Conservation (phyloP, 2,329 filamentous ascomycete genomes). For the Pestalotiopsis sp. region DNA sequence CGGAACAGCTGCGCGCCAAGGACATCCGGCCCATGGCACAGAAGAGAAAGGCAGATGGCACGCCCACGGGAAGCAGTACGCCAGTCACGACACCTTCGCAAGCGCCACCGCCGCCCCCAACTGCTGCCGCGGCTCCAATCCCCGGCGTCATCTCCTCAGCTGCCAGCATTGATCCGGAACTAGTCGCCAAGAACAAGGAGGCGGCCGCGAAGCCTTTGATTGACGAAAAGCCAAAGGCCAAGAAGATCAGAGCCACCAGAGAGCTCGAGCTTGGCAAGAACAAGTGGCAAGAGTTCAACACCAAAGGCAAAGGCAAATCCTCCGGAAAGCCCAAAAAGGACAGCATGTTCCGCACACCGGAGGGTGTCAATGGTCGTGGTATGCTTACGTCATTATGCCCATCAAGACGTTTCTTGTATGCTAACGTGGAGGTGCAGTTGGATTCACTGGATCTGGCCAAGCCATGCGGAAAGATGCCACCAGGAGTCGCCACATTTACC, state of each 20-base stretch:
- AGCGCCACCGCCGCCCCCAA: slow-evolving; percentile 23
- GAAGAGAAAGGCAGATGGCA: slow-evolving; percentile 85
- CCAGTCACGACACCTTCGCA: slow-evolving; percentile 33
- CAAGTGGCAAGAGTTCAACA: slow-evolving; percentile 92
- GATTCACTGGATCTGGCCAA: slow-evolving; percentile 93
- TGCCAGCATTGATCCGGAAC: slow-evolving; percentile 57
- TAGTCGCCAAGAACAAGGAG: slow-evolving; percentile 51
- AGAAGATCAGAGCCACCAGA: slow-evolving; percentile 88
- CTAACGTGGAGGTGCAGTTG: slow-evolving; percentile 61
- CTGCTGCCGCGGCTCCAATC: slow-evolving; percentile 33
- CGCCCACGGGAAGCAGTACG: slow-evolving; percentile 50
- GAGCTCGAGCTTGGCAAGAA: slow-evolving; percentile 87
- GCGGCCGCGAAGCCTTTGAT: slow-evolving; percentile 61
- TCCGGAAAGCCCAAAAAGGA: slow-evolving; percentile 69
- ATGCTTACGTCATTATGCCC: slow-evolving; percentile 20
- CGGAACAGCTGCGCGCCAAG: slow-evolving; percentile 77
- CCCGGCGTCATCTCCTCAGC: slow-evolving; percentile 54
- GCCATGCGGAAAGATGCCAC: slow-evolving; percentile 91
- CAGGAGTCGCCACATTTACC: slow-evolving; percentile 81
- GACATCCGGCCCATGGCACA: slow-evolving; percentile 80
- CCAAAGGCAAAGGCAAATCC: slow-evolving; percentile 70
- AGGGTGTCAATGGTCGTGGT: slow-evolving; percentile 86
- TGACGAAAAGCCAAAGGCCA: slow-evolving; percentile 77
- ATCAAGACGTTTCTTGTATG: slow-evolving; percentile 5
- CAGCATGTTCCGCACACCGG: slow-evolving; percentile 94